Evolutionary conservation across 495 filamentous ascomycete genomes (phyloP).

Genomic region (Hypoxylon lenormandii): DNA sequence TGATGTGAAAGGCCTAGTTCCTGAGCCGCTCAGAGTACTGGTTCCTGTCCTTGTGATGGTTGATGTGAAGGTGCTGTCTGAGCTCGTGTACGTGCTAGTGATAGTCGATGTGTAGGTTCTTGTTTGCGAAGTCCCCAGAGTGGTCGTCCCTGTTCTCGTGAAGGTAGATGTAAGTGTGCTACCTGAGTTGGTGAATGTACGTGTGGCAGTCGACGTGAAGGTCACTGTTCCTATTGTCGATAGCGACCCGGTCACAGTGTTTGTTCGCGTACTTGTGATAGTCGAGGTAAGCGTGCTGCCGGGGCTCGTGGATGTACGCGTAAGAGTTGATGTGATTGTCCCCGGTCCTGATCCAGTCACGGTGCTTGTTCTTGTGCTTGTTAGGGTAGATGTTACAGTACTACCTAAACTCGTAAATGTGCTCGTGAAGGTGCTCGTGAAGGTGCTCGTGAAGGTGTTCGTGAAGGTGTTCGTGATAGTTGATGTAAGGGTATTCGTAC

Average conservation of each 20-base stretch:
- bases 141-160: neutral
- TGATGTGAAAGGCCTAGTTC: constrained; percentile 4
- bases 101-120: constrained; percentile 21
- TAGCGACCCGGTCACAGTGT: too few relatives aligned
- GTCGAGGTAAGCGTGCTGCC: too few relatives aligned
- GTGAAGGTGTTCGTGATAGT: constrained; percentile 7
- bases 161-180: constrained; percentile 26
- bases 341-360: too few relatives aligned
- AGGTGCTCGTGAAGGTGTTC: constrained; percentile 1
- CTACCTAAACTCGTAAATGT: constrained; percentile 2
- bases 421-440: constrained; percentile 10
- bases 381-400: constrained; percentile 22
- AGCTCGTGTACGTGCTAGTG: constrained; percentile 27
- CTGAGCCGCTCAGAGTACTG: neutral
- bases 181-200: constrained; percentile 4
- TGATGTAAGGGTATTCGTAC: neutral
- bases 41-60: constrained; percentile 25
- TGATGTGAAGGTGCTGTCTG: constrained; percentile 18
- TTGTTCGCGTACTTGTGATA: too few relatives aligned
- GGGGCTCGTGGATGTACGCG: too few relatives aligned
- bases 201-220: neutral
- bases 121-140: neutral
- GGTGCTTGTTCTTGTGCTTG: neutral
- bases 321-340: too few relatives aligned
- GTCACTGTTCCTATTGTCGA: neutral